phyloP scores from a whole-genome alignment of 169 alveolate species.

The Eimeria falciformis region DNA sequence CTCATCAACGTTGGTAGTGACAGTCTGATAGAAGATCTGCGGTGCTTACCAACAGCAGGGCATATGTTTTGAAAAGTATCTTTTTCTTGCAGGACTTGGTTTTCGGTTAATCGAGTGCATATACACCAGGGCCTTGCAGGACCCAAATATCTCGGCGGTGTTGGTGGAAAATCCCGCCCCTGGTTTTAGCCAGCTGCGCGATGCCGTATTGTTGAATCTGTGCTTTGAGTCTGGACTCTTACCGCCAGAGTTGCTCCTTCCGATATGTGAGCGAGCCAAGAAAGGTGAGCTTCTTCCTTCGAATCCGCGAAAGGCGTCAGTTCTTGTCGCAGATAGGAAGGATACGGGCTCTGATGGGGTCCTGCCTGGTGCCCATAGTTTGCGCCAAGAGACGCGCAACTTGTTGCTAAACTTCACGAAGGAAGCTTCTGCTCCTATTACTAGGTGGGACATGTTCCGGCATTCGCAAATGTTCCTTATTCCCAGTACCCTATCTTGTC shows the following conservation, averaged over 20 bases:
- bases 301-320: no score
- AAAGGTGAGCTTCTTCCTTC: no score
- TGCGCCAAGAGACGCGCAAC: neutral
- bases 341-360: neutral
- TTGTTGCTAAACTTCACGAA: neutral
- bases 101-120: neutral
- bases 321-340: neutral
- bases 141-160: neutral
- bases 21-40: no score
- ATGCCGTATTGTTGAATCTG: neutral
- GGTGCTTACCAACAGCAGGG: no score
- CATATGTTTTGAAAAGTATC: no score
- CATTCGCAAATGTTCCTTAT: no score
- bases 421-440: neutral
- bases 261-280: neutral
- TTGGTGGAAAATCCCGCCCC: neutral
- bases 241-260: neutral
- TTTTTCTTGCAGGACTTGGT: neutral
- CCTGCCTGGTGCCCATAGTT: neutral
- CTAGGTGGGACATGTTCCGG: neutral
- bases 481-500: no score
- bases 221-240: neutral
- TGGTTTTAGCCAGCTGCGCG: neutral
- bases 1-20: no score
- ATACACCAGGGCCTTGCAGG: neutral